Conservation (phyloP, 2,329 filamentous ascomycete genomes). For the Penicillium freii region DNA sequence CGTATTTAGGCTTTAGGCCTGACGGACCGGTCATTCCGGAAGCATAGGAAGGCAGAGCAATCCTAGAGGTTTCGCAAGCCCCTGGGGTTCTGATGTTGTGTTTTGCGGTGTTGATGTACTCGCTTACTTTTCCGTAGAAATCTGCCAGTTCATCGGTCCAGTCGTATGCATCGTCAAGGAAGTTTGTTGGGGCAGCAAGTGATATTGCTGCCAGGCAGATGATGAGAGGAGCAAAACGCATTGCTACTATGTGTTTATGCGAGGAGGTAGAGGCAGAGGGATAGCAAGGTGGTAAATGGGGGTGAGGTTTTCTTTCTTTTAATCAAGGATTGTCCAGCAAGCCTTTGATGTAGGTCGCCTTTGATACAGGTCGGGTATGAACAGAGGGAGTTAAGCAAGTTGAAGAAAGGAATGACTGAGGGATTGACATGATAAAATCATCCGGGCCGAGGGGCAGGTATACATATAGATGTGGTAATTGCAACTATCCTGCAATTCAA, state of each 20-base stretch:
- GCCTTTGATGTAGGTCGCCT: constrained; percentile 12
- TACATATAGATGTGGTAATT: constrained; percentile 25
- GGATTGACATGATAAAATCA: constrained; percentile 14
- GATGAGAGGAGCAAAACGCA: constrained; percentile 27
- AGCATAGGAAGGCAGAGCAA: constrained; percentile 48
- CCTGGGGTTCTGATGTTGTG: constrained; percentile 18
- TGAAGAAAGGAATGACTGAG: constrained; percentile 13
- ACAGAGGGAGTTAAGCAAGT: not conserved
- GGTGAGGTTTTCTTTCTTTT: not conserved
- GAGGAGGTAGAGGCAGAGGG: not conserved
- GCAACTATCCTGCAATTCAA: constrained; percentile 7
- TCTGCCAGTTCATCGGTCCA: constrained; percentile 43
- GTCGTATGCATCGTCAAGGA: constrained; percentile 35
- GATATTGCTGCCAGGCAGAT: constrained; percentile 34
- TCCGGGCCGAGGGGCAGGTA: constrained; percentile 11
- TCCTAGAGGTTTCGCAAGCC: constrained; percentile 37
- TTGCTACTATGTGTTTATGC: constrained; percentile 21
- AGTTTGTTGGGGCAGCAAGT: constrained; percentile 35
- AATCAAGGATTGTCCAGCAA: constrained; percentile 4
- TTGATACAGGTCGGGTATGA: constrained; percentile 9
- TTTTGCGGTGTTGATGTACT: constrained; percentile 35
- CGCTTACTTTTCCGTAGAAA: constrained; percentile 42
- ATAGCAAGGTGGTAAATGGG: not conserved
- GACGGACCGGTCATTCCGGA: constrained; percentile 59
- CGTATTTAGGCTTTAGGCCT: constrained; percentile 67